Base-by-base conservation (phyloP, 1,284 basidiomycete genomes). In the Mycosarcoma mackinlayi region DNA sequence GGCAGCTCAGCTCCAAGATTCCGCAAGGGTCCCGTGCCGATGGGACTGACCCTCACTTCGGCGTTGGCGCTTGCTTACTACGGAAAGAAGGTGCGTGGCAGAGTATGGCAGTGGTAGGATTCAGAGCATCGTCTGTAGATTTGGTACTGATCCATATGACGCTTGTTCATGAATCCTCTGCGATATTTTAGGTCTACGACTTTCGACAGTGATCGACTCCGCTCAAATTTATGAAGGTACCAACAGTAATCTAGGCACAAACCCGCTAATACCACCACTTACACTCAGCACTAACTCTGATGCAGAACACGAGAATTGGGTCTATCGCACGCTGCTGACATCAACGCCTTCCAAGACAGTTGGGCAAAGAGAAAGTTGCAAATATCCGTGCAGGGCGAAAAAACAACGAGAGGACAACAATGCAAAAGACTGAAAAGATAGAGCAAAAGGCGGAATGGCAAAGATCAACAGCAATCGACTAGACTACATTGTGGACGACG, bases 1-100 rank as follows among this genome's bases (percentile, higher is more conserved):
- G 83, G 91, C n/a, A 92, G 91, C 9, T 92, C 91, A 3, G 80
- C 90, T 34, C 92, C 92, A 2, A 88, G 92, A 34, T 84, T 88
- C 53, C 78, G 86, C 30, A 92, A 92, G 80, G 92, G 91, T 0
- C 92, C 92, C 1, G 87, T 93, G 1, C 91, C 91, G 3, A 85
- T 86, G n/a, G 79, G 88, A 25, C 85, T 93, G 24, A 86, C 90
- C 6, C 82, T 87, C 42, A 88, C 90, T 3, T 88, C 89, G 4
- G 86, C 89, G 0, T 84, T 85, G 14, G 84, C 90, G 8, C 88
- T 88, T 4, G 76, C 85, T 34, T 93, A 93, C 83, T 93, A 93
- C 73, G 90, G 89, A 55, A 89, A 86, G 75, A 70, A 74, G 69
- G 73, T 78, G 41, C 1, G 60, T 53, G 14, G 9, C 8, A n/a